Conservation (phyloP, 2,329 filamentous ascomycete genomes). For the Pyricularia grisea region DNA sequence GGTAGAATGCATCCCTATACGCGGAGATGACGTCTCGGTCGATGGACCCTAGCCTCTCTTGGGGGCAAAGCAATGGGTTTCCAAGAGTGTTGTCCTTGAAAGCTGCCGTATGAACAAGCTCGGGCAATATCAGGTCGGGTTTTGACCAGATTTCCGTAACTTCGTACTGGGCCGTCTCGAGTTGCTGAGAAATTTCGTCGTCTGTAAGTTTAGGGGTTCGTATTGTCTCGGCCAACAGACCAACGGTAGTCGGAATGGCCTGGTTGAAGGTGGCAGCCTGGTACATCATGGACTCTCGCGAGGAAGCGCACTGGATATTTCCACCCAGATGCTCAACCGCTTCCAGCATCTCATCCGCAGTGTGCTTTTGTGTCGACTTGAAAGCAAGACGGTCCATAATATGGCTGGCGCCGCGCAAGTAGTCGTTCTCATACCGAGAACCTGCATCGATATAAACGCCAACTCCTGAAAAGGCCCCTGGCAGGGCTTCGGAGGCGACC, state of each 20-base stretch:
- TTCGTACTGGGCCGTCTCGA: slow-evolving; percentile 89
- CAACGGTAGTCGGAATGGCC: slow-evolving; percentile 73
- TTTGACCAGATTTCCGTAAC: slow-evolving; percentile 97
- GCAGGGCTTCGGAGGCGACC: slow-evolving; percentile 88
- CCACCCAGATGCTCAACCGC: slow-evolving; percentile 81
- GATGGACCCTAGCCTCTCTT: slow-evolving; percentile 70
- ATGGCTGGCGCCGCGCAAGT: slow-evolving; percentile 82
- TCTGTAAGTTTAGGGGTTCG: slow-evolving; percentile 77
- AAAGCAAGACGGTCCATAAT: slow-evolving; percentile 94
- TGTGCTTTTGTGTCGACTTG: slow-evolving; percentile 68
- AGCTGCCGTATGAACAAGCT: slow-evolving; percentile 89
- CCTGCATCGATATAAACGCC: slow-evolving; percentile 95
- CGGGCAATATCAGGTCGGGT: slow-evolving; percentile 89
- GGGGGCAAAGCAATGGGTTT: slow-evolving; percentile 84
- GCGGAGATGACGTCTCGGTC: slow-evolving; percentile 62
- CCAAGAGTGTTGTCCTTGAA: slow-evolving; percentile 95
- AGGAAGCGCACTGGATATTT: slow-evolving; percentile 95
- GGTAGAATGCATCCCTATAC: slow-evolving; percentile 78
- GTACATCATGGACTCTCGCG: slow-evolving; percentile 95
- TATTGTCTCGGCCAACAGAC: slow-evolving; percentile 86
- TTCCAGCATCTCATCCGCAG: slow-evolving; percentile 79
- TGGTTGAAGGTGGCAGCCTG: slow-evolving; percentile 97
- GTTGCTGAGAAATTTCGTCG: slow-evolving; percentile 75
- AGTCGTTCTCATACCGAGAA: slow-evolving; percentile 83
- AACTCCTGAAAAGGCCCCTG: slow-evolving; percentile 88